These are phyloP conservation scores for Castanea mollissima DNA, from an alignment of 306 rosid species.

Conservation along the genomic window DNA sequence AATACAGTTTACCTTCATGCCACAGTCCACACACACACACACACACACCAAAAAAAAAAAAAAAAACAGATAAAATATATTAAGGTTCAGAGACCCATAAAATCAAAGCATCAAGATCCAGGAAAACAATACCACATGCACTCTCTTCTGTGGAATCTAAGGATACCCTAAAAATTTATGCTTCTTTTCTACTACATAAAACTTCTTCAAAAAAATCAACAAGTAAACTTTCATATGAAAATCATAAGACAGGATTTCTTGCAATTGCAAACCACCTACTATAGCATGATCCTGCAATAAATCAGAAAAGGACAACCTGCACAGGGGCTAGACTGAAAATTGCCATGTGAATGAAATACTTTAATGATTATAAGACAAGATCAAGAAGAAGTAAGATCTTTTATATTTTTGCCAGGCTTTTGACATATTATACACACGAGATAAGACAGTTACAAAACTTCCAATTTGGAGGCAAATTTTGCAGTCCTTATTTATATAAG, in stretches of 20 bases:
- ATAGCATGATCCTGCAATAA: neutral
- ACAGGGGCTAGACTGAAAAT: neutral
- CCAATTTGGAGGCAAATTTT: neutral
- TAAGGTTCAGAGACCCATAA: neutral
- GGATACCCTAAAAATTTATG: neutral
- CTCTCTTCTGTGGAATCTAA: neutral
- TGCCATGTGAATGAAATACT: neutral
- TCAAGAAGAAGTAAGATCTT: no score
- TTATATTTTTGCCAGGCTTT: no score
- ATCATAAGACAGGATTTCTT: neutral
- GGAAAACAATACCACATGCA: neutral
- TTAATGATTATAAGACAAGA: no score
- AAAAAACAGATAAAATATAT: neutral
- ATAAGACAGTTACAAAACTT: no score
- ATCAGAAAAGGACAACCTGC: neutral
- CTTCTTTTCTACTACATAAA: neutral
- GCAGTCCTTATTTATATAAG: neutral
- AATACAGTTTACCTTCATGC: neutral
- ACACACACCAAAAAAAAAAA: no score
- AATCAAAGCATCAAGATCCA: neutral
- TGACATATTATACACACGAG: no score
- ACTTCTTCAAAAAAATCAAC: neutral
- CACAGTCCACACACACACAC: no score
- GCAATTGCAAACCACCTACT: neutral
- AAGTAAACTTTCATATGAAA: neutral